phyloP scores from a whole-genome alignment of 2,329 filamentous ascomycete species.

The Mycosphaerella sp. region DNA sequence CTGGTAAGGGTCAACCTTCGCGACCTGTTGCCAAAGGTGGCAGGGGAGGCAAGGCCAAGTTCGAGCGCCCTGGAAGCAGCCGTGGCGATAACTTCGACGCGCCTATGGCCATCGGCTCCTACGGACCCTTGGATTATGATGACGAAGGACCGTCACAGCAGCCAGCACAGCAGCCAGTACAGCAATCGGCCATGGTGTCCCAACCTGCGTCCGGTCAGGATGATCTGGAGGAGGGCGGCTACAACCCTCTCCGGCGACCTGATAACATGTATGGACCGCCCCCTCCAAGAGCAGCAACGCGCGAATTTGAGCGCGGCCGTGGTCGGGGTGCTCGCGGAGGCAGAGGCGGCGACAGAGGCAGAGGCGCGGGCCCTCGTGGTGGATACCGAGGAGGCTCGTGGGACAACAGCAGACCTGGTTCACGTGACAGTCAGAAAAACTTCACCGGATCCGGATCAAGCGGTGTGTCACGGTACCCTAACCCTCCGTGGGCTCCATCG shows the following conservation, averaged over 20 bases:
- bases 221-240: not conserved
- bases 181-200: too few relatives aligned
- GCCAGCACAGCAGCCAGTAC: not conserved
- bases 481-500: too few relatives aligned
- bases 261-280: not conserved
- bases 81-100: not conserved
- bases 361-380: not conserved
- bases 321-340: too few relatives aligned
- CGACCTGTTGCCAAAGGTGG: constrained; percentile 2
- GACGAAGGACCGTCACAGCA: not conserved
- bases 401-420: not conserved
- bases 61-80: not conserved
- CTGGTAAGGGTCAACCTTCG: constrained; percentile 22
- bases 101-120: too few relatives aligned
- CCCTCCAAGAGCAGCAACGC: not conserved
- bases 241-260: not conserved
- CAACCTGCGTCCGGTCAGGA: too few relatives aligned
- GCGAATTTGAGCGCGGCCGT: not conserved
- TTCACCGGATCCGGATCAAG: too few relatives aligned
- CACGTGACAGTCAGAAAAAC: not conserved
- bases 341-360: not conserved
- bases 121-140: not conserved
- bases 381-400: not conserved
- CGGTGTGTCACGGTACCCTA: too few relatives aligned
- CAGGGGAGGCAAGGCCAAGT: not conserved